These are phyloP conservation scores for Candida sojae DNA, from an alignment of 1,139 yeast genomes.

Conservation along the genomic window DNA sequence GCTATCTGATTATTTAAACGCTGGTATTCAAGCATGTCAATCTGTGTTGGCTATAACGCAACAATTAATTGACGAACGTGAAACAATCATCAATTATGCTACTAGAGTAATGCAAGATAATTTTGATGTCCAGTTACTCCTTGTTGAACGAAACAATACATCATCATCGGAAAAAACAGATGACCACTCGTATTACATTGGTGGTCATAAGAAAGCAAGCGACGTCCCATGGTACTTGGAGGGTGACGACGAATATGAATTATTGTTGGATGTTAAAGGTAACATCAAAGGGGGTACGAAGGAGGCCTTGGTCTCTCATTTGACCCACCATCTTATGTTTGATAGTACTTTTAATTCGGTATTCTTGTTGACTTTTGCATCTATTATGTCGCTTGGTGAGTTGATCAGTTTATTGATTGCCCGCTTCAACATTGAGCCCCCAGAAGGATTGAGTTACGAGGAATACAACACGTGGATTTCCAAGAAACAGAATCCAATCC, in stretches of 20 bases:
- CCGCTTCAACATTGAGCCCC: conserved; percentile 76
- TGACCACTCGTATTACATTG: conserved; percentile 36
- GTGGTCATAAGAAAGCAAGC: conserved; percentile 33
- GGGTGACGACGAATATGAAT: conserved; percentile 73
- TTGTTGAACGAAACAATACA: conserved; percentile 64
- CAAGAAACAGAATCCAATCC: conserved; percentile 66
- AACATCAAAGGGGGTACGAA: conserved; percentile 84
- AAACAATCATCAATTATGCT: conserved; percentile 67
- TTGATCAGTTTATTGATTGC: conserved; percentile 62
- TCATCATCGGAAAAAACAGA: conserved; percentile 39
- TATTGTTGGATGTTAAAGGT: conserved; percentile 74
- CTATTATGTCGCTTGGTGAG: conserved; percentile 71
- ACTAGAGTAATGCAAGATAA: conserved; percentile 79
- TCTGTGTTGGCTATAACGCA: conserved; percentile 48
- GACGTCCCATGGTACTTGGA: conserved; percentile 80
- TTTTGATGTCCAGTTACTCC: conserved; percentile 60
- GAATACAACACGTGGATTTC: conserved; percentile 83
- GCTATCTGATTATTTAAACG: conserved; percentile 46
- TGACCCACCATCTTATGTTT: conserved; percentile 74
- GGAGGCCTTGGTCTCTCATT: conserved; percentile 76
- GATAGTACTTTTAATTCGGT: conserved; percentile 73
- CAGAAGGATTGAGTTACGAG: conserved; percentile 83
- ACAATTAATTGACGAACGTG: conserved; percentile 69
- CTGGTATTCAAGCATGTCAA: conserved; percentile 46
- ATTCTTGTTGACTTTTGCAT: conserved; percentile 72